Evolutionary conservation across 352 stramenopile species (phyloP), one percentile per base, ranked within the genome.

Genomic region (Pythium sp.): DNA sequence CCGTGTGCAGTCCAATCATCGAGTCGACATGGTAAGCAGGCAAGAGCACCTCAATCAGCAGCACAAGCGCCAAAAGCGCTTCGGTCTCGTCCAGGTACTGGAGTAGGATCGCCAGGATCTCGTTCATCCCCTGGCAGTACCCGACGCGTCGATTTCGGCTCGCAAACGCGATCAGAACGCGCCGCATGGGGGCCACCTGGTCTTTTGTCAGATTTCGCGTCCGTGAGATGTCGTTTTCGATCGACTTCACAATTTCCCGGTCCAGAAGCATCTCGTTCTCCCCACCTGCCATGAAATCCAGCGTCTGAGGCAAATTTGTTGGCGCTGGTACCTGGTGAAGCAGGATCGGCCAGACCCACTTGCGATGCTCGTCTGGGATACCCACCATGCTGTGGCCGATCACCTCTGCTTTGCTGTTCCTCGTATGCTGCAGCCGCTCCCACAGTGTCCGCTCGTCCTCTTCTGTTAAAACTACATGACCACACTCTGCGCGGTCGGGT

Each of bases 101-200:
- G 18, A 95, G 71, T 51, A 95, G 64, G 15, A 93, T 79, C 2
- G 82, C 82, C 8, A 90, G 66, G 5, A 95, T 89, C 68, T 95
- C 87, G 61, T 95, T 95, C 87, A 95, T 95, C 12, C 87, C 87
- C 67, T 95, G 87, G 38, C 87, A 95, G 60, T 95, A 95, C 0
- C 87, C 87, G 38, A 95, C 84, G 1, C 84, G 79, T 7, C 85
- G 84, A 68, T 93, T 92, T 32, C 85, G 82, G 57, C 74, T 76
- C 2, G 87, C 87, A 79, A 95, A 95, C 12, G 84, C 80, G 24
- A 81, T 82, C 11, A 95, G 78, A 18, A 93, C 84, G 53, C 82
- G 77, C 7, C 84, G 73, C 81, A 95, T 92, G 12, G 79, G 72
- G 28, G 72, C 67, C 6, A 79, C 72, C 72, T 91, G 80, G 34